phyloP scores from a whole-genome alignment of 805 yeast genomes.

The Wickerhamiella shivajii region DNA sequence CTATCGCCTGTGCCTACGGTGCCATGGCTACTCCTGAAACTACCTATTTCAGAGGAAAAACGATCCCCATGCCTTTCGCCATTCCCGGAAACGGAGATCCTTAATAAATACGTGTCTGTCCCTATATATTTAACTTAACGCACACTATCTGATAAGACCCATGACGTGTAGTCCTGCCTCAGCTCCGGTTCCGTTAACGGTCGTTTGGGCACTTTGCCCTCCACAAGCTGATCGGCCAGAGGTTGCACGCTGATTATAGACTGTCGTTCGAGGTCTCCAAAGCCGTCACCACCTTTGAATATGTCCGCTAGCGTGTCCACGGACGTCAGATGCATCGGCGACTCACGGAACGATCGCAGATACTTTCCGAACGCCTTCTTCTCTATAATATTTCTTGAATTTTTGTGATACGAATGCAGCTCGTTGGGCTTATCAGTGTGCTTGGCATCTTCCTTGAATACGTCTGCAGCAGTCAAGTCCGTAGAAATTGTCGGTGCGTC shows the following conservation, averaged over 20 bases:
- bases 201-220: conserved; percentile 7
- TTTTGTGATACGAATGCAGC: conserved; percentile 28
- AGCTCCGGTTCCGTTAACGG: conserved; percentile 4
- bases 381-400: conserved; percentile 44
- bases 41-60: conserved; percentile 39
- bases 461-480: conserved; percentile 24
- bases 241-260: conserved; percentile 4
- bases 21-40: conserved; percentile 46
- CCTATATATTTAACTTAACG: neutral
- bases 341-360: conserved; percentile 1
- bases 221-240: conserved; percentile 9
- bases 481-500: conserved; percentile 38
- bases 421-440: conserved; percentile 13
- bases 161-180: conserved; percentile 7
- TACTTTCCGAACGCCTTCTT: conserved; percentile 23
- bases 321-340: conserved; percentile 42
- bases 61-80: conserved; percentile 36
- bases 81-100: neutral
- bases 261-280: conserved; percentile 10
- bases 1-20: conserved; percentile 51
- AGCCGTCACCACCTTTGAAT: conserved; percentile 55
- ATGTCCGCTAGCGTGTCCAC: conserved; percentile 63
- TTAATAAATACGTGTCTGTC: neutral
- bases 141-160: neutral
- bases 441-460: conserved; percentile 4